These are phyloP conservation scores for Penicillium sclerotigenum DNA, from an alignment of 2,329 filamentous ascomycete genomes.

Conservation along the genomic window DNA sequence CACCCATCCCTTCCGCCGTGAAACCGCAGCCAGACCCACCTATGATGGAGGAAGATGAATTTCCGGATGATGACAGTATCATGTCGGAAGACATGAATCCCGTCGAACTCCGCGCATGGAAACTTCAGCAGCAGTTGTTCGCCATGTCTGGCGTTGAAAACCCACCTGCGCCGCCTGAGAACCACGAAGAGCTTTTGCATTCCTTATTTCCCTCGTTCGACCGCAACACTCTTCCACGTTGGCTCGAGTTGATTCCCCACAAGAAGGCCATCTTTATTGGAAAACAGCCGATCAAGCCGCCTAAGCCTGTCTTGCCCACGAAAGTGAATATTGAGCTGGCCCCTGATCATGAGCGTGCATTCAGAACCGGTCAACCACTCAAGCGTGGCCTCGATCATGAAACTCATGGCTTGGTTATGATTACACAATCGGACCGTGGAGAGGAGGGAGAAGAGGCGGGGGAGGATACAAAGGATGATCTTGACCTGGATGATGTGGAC, in stretches of 20 bases:
- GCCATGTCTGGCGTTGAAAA: conserved; percentile 55
- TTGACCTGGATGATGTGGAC: conserved; percentile 52
- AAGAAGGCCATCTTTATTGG: conserved; percentile 75
- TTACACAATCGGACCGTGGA: conserved; percentile 41
- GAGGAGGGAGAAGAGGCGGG: conserved; percentile 55
- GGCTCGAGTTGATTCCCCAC: conserved; percentile 77
- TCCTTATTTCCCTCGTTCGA: conserved; percentile 80
- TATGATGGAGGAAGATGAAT: conserved; percentile 27
- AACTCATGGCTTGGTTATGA: conserved; percentile 54
- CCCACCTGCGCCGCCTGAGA: conserved; percentile 67
- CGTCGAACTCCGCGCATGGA: conserved; percentile 42
- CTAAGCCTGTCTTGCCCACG: conserved; percentile 77
- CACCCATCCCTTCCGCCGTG: conserved; percentile 15
- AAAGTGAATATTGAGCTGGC: conserved; percentile 87
- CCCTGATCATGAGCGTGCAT: conserved; percentile 79
- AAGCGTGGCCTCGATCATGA: conserved; percentile 52
- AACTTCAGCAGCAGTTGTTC: conserved; percentile 48
- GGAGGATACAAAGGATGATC: conserved; percentile 48
- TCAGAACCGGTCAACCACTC: conserved; percentile 66
- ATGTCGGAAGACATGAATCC: conserved; percentile 42
- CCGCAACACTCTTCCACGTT: conserved; percentile 69
- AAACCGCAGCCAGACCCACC: conserved; percentile 24
- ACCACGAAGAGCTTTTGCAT: conserved; percentile 70
- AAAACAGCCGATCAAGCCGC: conserved; percentile 73
- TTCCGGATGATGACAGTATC: conserved; percentile 29